Base-by-base conservation (phyloP, 2,329 filamentous ascomycete genomes). In the Meredithiella fracta region DNA sequence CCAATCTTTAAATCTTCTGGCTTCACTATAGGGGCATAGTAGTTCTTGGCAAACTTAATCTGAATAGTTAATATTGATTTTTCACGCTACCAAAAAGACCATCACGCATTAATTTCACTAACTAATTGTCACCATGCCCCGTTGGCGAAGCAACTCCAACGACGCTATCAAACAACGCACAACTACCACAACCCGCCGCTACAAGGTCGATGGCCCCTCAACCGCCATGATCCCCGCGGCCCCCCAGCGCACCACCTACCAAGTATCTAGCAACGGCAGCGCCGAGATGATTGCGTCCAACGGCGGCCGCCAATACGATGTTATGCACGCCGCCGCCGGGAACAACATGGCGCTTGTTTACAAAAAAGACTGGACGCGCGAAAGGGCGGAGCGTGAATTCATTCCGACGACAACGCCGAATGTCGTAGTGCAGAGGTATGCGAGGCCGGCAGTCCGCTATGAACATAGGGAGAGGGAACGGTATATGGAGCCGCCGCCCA, bases 311-410 rank as follows among this genome's bases (percentile, higher is more conserved):
- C 50, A 34, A 8, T 53, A 58, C 42, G 57, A 56, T 59, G 64
- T 61, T 40, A 67, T 63, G 58, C 62, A 51, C 62, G 66, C 59
- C 59, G 64, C 50, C 63, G 65, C 54, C 55, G 57, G 49, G 57
- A 63, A 50, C 58, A 61, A 56, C 50, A 60, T 44, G 42, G 58
- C 56, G 25, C 61, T 67, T 17, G 60, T 67, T 25, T 67, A 68
- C 60, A 64, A 65, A 51, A 64, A 64, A 51, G 59, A 67, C 29
- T 61, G 66, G 9, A 64, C 66, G 53, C 63, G 64, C 5, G 65
- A 62, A 25, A 62, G 61, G 17, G 63, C 67, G 64, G 79, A 83
- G 64, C 78, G 77, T 1, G 79, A 83, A 61, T 82, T 80, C 64
- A 29, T 55, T n/a, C 42, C 57, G 2, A 52, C 49, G n/a, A 42